Percentiles rank a stretch among this genome's conserved stretches.
phyloP scores from a whole-genome alignment of 2,329 filamentous ascomycete species.

The Cladosporium cucumerinum region DNA sequence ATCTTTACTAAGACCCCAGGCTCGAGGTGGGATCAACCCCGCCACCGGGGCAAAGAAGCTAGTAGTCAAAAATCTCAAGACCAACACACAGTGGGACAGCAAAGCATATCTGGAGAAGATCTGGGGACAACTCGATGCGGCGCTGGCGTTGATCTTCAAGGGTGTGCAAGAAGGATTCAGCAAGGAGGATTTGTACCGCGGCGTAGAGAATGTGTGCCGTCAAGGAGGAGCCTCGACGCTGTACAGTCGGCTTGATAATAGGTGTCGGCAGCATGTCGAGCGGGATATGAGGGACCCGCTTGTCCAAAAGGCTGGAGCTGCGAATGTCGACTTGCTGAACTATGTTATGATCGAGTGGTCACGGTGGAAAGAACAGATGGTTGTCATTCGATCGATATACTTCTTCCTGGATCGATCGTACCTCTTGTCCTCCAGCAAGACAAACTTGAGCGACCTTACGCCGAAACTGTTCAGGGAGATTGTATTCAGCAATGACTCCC shows the following conservation, averaged over 20 bases:
- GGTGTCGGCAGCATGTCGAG: conserved; percentile 63
- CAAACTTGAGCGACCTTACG: conserved; percentile 77
- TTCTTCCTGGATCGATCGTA: conserved; percentile 92
- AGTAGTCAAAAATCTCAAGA: conserved; percentile 87
- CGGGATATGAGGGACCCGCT: conserved; percentile 57
- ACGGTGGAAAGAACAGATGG: conserved; percentile 73
- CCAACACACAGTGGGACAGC: conserved; percentile 61
- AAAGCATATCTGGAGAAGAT: conserved; percentile 75
- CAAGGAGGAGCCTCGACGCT: conserved; percentile 68
- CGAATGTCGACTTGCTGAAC: conserved; percentile 63
- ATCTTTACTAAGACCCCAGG: conserved; percentile 18
- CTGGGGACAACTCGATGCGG: conserved; percentile 69
- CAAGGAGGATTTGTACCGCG: conserved; percentile 85
- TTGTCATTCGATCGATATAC: conserved; percentile 81
- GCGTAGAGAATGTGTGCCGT: conserved; percentile 86
- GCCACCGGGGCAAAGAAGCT: conserved; percentile 78
- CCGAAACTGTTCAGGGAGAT: conserved; percentile 68
- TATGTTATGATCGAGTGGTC: conserved; percentile 64
- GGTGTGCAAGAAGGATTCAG: conserved; percentile 59
- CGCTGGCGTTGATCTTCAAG: conserved; percentile 70
- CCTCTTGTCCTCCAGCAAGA: conserved; percentile 68
- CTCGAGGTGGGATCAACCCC: conserved; percentile 58
- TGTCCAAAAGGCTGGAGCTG: conserved; percentile 52
- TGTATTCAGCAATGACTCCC: conserved; percentile 52
- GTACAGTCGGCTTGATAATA: conserved; percentile 61